Percentiles rank a stretch among this genome's conserved stretches.
Evolutionary conservation across 352 stramenopile genomes (phyloP).

Genomic region (Peronosclerospora sorghi): DNA sequence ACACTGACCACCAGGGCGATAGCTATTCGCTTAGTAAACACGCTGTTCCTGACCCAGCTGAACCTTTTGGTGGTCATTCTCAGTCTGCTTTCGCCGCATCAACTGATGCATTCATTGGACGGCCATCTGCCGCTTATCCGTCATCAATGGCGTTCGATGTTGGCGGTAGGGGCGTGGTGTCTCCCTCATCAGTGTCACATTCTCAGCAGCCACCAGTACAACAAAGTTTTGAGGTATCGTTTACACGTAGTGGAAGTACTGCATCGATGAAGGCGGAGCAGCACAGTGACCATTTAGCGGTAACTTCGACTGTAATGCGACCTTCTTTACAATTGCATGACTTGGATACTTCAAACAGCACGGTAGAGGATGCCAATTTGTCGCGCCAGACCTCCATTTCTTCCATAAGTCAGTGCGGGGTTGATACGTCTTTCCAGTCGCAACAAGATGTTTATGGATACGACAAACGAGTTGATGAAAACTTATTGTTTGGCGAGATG

Average conservation of each 20-base stretch:
- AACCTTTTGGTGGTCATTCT: constrained; percentile 6
- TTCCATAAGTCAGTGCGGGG: constrained; percentile 15
- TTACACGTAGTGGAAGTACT: constrained; percentile 27
- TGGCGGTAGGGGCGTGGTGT: constrained; percentile 5
- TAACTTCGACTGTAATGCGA: constrained; percentile 5
- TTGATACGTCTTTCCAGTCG: constrained; percentile 5
- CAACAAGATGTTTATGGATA: not conserved
- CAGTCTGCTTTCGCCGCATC: constrained; percentile 12
- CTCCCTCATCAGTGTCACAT: constrained; percentile 2
- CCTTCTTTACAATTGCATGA: constrained; percentile 6
- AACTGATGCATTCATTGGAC: constrained; percentile 18
- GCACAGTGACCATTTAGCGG: constrained; percentile 1
- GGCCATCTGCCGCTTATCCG: not conserved
- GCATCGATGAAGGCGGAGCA: constrained; percentile 27
- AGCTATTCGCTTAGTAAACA: constrained; percentile 4
- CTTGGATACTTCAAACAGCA: constrained; percentile 13
- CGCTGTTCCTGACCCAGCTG: not conserved
- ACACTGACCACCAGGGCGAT: constrained; percentile 5
- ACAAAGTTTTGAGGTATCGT: constrained; percentile 13
- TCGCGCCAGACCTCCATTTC: constrained; percentile 15
- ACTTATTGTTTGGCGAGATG: constrained; percentile 16
- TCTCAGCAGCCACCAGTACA: constrained; percentile 6
- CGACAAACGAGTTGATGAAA: constrained; percentile 12
- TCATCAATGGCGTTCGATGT: constrained; percentile 2
- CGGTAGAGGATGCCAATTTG: constrained; percentile 11